Conservation (phyloP, 495 filamentous ascomycete species). For the Aspergillus panamensis region DNA sequence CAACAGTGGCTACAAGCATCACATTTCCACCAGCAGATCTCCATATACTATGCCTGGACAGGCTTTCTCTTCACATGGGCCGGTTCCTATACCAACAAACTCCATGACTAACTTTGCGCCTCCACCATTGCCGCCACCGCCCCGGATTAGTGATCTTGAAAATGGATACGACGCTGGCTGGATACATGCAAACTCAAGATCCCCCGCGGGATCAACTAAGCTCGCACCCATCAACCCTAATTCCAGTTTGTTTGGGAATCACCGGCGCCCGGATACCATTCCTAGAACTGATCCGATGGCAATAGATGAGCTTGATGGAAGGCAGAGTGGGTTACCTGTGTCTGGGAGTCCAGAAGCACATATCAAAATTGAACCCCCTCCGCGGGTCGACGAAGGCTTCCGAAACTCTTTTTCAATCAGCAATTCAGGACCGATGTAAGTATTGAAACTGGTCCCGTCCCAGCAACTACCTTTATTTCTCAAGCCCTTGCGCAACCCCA, state of each 20-base stretch:
- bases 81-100: conserved; percentile 56
- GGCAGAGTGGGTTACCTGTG: conserved; percentile 29
- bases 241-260: conserved; percentile 53
- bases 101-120: conserved; percentile 46
- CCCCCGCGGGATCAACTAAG: conserved; percentile 25
- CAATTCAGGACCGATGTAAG: conserved; percentile 48
- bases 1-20: conserved; percentile 34
- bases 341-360: conserved; percentile 37
- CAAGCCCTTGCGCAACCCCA: background rate
- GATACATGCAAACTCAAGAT: conserved; percentile 52
- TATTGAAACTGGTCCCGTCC: background rate
- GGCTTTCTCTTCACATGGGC: conserved; percentile 40
- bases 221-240: conserved; percentile 49
- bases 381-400: conserved; percentile 42
- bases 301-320: conserved; percentile 39
- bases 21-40: conserved; percentile 17
- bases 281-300: conserved; percentile 37
- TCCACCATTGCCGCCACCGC: conserved; percentile 62
- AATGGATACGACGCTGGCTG: conserved; percentile 58
- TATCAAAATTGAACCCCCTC: conserved; percentile 48
- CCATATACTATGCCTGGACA: conserved; percentile 31
- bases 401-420: conserved; percentile 40
- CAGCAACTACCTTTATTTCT: background rate
- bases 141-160: conserved; percentile 50
- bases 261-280: conserved; percentile 33